phyloP scores from a whole-genome alignment of 1,139 yeast genomes.

The Kodamaea fungicola region DNA sequence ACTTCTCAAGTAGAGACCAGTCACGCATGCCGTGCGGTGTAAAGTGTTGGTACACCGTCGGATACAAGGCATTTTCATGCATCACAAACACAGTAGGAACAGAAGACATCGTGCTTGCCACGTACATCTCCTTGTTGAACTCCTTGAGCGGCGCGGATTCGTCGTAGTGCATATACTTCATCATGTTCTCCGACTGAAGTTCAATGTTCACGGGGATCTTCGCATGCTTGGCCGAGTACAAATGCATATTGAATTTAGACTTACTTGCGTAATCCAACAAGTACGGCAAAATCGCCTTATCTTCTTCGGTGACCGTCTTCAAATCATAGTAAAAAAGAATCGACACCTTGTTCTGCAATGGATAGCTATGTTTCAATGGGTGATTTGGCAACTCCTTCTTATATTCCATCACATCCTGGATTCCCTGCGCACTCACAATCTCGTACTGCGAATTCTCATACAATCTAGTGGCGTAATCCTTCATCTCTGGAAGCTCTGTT shows the following conservation, averaged over 20 bases:
- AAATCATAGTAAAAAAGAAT: constrained; percentile 56
- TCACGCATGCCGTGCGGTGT: constrained; percentile 63
- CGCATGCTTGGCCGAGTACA: constrained; percentile 50
- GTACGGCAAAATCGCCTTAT: constrained; percentile 56
- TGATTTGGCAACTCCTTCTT: constrained; percentile 29
- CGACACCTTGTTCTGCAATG: constrained; percentile 41
- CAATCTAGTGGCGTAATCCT: constrained; percentile 29
- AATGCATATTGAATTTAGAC: constrained; percentile 50
- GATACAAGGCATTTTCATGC: constrained; percentile 52
- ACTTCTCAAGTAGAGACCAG: constrained; percentile 41
- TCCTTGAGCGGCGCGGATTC: constrained; percentile 18
- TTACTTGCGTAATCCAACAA: constrained; percentile 56
- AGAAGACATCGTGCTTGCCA: constrained; percentile 52
- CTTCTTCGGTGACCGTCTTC: constrained; percentile 53
- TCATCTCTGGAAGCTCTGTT: constrained; percentile 25
- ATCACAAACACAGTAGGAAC: constrained; percentile 60
- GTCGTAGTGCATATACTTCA: constrained; percentile 42
- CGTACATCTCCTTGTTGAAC: constrained; percentile 43
- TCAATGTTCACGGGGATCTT: constrained; percentile 38
- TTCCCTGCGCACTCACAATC: constrained; percentile 33
- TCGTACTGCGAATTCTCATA: constrained; percentile 38
- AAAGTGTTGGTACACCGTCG: constrained; percentile 55
- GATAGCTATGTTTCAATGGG: constrained; percentile 35
- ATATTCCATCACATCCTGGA: constrained; percentile 41
- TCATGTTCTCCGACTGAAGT: constrained; percentile 40